A percentile compares a stretch with the other conserved stretches of the same genome.
Conservation (phyloP, 2,329 filamentous ascomycete species). For the Colletotrichum truncatum region DNA sequence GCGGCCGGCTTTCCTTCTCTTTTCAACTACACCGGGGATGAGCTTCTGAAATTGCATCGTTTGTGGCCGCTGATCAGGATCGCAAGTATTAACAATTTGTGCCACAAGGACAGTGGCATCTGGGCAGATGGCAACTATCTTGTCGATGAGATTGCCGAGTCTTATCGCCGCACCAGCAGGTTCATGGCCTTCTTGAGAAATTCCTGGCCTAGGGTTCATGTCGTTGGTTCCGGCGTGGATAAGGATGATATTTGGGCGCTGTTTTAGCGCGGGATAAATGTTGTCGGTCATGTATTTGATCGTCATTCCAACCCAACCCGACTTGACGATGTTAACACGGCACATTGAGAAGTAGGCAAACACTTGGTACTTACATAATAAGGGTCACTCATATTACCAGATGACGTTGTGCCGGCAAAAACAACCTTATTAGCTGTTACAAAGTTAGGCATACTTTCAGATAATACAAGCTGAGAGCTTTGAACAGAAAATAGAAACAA, state of each 20-base stretch:
- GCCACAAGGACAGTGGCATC: conserved; percentile 46
- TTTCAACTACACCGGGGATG: conserved; percentile 40
- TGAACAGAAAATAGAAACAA: rapidly evolving
- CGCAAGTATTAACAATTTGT: conserved; percentile 44
- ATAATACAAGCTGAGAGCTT: too few relatives aligned
- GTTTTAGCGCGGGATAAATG: conserved; percentile 42
- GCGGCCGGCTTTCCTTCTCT: conserved; percentile 35
- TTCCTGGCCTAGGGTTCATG: conserved; percentile 40
- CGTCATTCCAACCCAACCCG: conserved; percentile 47
- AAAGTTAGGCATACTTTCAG: not conserved
- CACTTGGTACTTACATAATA: conserved; percentile 39
- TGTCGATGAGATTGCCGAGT: conserved; percentile 43
- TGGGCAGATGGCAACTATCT: conserved; percentile 40
- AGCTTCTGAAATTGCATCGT: conserved; percentile 39
- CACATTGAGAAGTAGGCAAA: too few relatives aligned
- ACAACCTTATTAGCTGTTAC: conserved; percentile 38
- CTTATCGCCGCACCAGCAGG: conserved; percentile 38
- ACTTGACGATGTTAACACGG: conserved; percentile 36
- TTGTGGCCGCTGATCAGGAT: conserved; percentile 32
- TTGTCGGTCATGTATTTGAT: conserved; percentile 46
- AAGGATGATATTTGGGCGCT: conserved; percentile 46
- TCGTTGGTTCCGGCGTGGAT: conserved; percentile 49
- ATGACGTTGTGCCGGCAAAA: conserved; percentile 41
- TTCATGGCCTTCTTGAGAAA: conserved; percentile 43
- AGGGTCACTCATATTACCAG: conserved; percentile 41